Evolutionary conservation across 768 basidiomycete species (phyloP), one percentile per base, ranked within the genome.

Genomic region (Leccinum longicurvipes): DNA sequence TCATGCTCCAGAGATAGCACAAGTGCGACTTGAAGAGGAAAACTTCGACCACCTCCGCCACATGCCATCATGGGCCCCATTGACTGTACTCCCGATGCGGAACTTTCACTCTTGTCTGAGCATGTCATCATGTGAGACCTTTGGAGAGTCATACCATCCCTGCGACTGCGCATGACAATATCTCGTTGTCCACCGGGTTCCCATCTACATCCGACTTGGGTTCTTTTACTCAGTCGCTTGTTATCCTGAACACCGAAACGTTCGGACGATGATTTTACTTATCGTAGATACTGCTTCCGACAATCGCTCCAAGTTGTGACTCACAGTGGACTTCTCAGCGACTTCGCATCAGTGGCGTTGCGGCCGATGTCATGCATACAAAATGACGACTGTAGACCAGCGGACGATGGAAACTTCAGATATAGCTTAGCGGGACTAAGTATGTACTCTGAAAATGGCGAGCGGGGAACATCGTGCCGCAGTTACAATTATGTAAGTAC

Each of bases 61-160:
- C 12, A 8, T 34, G 32, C n/a, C n/a, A n/a, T n/a, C n/a, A n/a
- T n/a, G n/a, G n/a, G 32, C 6, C 15, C 32, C 32, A 63, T 24
- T 11, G 45, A 47, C 27, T 64, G 56, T 29, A 6, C 21, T 5
- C 29, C 51, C 5, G 62, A 61, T 15, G 24, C 28, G 9, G n/a
- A 0, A 49, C 45, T 1, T 17, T 58, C 24, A 5, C 34, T 61
- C 6, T 49, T 60, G 0, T 23, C 64, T 28, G 61, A 61, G 28
- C 41, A 53, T 36, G n/a, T n/a, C n/a, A n/a, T n/a, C n/a, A 34
- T 34, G 34, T 17, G 17, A 17, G 34, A 17, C 15, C 49, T 61
- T 48, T 61, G 65, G 62, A 48, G 53, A 15, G 25, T 67, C 55
- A 61, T 47, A 14, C 56, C 57, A 54, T 56, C 48, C 31, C 25